Evolutionary conservation across 768 basidiomycete species (phyloP), one percentile per base, ranked within the genome.

Genomic region (Paxillus involutus): DNA sequence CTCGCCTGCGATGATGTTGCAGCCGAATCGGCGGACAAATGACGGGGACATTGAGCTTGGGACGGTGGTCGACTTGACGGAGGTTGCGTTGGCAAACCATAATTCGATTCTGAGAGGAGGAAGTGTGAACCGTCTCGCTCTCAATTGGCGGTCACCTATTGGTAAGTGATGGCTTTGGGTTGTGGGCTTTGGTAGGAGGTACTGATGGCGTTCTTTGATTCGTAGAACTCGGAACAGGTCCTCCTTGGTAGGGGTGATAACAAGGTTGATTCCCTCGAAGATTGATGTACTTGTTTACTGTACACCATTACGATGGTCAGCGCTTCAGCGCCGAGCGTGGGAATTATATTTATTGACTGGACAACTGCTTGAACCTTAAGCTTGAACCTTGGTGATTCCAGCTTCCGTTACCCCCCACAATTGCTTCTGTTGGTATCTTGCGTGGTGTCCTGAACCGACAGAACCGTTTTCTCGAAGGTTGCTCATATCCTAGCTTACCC

Each of bases 81-180:
- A 81, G 61, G 65, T 62, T 40, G 79, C 79, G 61, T 56, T 82
- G 29, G 72, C 75, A 9, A 70, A 71, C 52, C 80, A 76, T 49
- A 77, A 77, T 57, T 47, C 71, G 52, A 53, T 13, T n/a, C 21
- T 48, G 42, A 49, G 58, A 26, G 69, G 70, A 53, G 77, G 50
- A 45, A 36, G n/a, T 16, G 49, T 67, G 49, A 79, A 84, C 57
- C 80, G 77, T 40, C 69, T 86, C 70, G 77, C 88, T 46, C 75
- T 82, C 57, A 80, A 82, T 58, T 89, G 82, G 72, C 85, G 78
- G 42, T 88, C 85, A 21, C 88, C 88, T 1, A 84, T 89, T 49
- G 83, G 87, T 89, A 50, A 43, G 75, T 71, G 26, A 35, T 9
- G 11, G 2, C 3, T 9, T n/a, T 47, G 42, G 2, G 10, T 47